Evolutionary conservation across 805 yeast species (phyloP).

Genomic region (Candida namnaoensis): DNA sequence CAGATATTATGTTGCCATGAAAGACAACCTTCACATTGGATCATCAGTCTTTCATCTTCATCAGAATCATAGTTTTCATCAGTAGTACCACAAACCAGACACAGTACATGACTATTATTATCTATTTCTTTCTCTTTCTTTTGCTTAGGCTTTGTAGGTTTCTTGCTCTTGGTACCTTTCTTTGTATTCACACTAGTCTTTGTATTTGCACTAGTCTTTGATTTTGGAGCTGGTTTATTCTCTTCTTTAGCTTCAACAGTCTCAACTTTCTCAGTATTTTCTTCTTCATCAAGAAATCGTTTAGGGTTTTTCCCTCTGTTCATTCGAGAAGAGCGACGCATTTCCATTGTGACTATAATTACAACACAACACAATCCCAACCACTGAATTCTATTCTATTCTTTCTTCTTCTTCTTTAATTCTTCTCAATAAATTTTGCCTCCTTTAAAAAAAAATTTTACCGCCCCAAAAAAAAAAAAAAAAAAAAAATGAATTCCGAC

Average conservation of each 20-base stretch:
- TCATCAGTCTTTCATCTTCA: constrained; percentile 49
- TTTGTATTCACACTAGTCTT: too few species aligned
- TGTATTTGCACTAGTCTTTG: too few species aligned
- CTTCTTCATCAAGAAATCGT: constrained; percentile 11
- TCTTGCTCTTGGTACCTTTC: too few species aligned
- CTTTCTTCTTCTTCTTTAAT: not conserved
- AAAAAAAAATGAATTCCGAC: not conserved
- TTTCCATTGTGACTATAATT: constrained; percentile 13
- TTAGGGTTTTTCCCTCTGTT: constrained; percentile 31
- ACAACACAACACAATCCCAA: too few species aligned
- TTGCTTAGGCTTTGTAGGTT: constrained; percentile 5
- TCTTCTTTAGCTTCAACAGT: constrained; percentile 8
- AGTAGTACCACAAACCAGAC: constrained; percentile 54
- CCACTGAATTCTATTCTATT: not conserved
- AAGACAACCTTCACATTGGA: constrained; percentile 56
- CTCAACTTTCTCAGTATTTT: constrained; percentile 9
- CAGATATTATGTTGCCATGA: constrained; percentile 71
- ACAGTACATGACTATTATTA: constrained; percentile 38
- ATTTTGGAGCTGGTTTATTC: not conserved
- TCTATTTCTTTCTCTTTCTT: constrained; percentile 16
- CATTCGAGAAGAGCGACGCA: constrained; percentile 34
- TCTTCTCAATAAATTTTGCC: too few species aligned
- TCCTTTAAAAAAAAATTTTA: too few species aligned
- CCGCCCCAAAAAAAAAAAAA: not conserved
- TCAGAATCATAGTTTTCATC: constrained; percentile 51